Base-by-base conservation (phyloP, 2,329 filamentous ascomycete species). In the Biscogniauxia sp. region DNA sequence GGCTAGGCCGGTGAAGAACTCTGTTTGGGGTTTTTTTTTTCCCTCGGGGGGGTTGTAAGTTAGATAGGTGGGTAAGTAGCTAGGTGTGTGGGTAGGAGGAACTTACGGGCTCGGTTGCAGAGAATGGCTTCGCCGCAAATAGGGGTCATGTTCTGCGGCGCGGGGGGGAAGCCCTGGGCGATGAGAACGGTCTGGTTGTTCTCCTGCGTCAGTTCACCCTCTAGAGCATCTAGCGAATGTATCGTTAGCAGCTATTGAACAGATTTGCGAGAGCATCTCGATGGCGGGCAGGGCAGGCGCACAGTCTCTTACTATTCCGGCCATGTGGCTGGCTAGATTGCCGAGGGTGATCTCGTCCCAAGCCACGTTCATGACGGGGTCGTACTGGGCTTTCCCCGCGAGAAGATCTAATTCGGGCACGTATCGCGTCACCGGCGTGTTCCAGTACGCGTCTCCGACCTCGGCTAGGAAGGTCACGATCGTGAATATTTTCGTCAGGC, bases 401-500 rank as follows among this genome's bases (percentile, higher is more conserved):
- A 71, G 60, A 0, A 64, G 23, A 28, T 67, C 61, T 1, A 73
- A 57, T 59, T 72, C 68, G 0, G 72, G 72, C 0, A 74, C 60
- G 53, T 65, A 72, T 32, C 68, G 62, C 2, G 70, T 72, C 8
- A 73, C 66, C 2, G 71, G 71, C 7, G 66, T 66, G 32, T 73
- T 73, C 64, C 67, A 71, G 51, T 70, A 67, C 11, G 55, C 54
- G 19, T 72, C 70, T 4, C 71, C 72, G 1, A 64, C 70, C 54
- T 73, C 69, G 20, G 63, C 52, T 3, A 74, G 64, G 51, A 72
- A 73, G 5, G 70, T 72, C 51, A 72, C 50, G 17, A 73, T 70
- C 7, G 71, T 74, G 58, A 73, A 73, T 26, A 74, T 70, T 63
- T 74, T 74, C 5, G 72, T 72, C 32, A 73, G 56, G 54, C 71